Evolutionary conservation across 1,139 yeast genomes (phyloP).

Genomic region (Scheffersomyces cryptocercus): DNA sequence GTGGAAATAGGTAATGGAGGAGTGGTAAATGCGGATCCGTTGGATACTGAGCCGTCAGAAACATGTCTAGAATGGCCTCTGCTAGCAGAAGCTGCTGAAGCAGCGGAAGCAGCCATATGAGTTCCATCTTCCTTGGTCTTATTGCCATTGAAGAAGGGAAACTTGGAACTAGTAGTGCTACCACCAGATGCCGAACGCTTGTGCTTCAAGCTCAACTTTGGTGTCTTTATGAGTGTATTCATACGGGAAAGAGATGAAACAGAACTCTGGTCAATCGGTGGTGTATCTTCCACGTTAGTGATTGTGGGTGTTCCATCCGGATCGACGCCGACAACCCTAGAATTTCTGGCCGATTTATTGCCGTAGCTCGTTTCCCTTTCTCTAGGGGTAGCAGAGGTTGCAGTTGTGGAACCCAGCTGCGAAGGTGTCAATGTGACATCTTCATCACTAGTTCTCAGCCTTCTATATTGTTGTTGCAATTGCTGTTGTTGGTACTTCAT

Average conservation of each 20-base stretch:
- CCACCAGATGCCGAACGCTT: slow-evolving; percentile 47
- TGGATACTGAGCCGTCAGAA: slow-evolving; percentile 41
- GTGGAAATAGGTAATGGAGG: slow-evolving; percentile 40
- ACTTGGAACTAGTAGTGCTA: slow-evolving; percentile 27
- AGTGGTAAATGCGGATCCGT: slow-evolving; percentile 40
- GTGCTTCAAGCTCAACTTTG: slow-evolving; percentile 36
- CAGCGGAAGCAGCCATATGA: no score
- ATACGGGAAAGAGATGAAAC: slow-evolving; percentile 21
- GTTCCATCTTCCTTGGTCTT: slow-evolving; percentile 13
- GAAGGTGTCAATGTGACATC: slow-evolving; percentile 6
- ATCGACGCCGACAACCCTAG: slow-evolving; percentile 1
- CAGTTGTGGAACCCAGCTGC: slow-evolving; percentile 6
- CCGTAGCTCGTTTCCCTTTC: slow-evolving; percentile 7
- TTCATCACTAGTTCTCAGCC: slow-evolving; percentile 5
- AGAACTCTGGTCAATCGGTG: slow-evolving; percentile 2
- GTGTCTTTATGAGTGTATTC: slow-evolving; percentile 32
- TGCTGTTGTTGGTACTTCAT: neutral
- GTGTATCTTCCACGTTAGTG: slow-evolving; percentile 35
- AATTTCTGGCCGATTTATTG: neutral
- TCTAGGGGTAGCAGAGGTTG: slow-evolving; percentile 7
- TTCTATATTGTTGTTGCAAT: slow-evolving; percentile 3
- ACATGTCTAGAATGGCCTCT: slow-evolving; percentile 40
- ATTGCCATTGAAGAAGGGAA: slow-evolving; percentile 34
- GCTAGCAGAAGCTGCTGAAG: neutral
- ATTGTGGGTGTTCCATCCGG: slow-evolving; percentile 33